Base-by-base conservation (phyloP, 495 filamentous ascomycete species). In the Penicillium waksmanii region DNA sequence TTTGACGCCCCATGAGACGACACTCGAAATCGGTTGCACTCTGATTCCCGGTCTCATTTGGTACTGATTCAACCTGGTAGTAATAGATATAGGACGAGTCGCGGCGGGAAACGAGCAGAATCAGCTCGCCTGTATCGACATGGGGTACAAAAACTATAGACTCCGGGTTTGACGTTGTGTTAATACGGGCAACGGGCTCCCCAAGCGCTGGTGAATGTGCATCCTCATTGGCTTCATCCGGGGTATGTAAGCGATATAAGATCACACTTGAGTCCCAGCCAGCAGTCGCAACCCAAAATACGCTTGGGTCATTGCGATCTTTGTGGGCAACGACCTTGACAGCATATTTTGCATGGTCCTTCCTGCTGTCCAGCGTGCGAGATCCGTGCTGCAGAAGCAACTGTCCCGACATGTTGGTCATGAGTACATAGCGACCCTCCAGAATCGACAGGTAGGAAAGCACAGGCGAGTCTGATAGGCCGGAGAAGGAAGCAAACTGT, bases 391-490 rank as follows among this genome's bases (percentile, higher is more conserved):
- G 66, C 65, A 85, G 60, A 76, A 80, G 53, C 11, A 89, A 63
- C 43, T 82, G 77, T 2, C 87, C 87, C n/a, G 85, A 85, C 87
- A 90, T 89, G 58, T 80, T 82, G 34, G 82, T 76, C 50, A 80
- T 74, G 35, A 90, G 55, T 10, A 70, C 58, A 42, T 70, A 75
- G 53, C 62, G 64, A 4, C 76, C 76, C 31, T 67, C 48, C 23
- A 65, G 61, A 38, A 78, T 62, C 6, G 68, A 62, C 1, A 68
- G 63, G 57, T 77, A 77, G 27, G 83, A 85, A 2, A 88, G 73
- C 11, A 88, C 80, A 1, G 87, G 85, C 9, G 87, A 83, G 58
- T 87, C 84, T 40, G 82, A 80, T n/a, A 86, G 63, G 31, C 74
- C 57, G 8, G 72, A 57, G 64, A 72, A 58, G 9, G 75, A 74